Evolutionary conservation across 495 filamentous ascomycete species (phyloP).

Genomic region (Trichoderma reesei): DNA sequence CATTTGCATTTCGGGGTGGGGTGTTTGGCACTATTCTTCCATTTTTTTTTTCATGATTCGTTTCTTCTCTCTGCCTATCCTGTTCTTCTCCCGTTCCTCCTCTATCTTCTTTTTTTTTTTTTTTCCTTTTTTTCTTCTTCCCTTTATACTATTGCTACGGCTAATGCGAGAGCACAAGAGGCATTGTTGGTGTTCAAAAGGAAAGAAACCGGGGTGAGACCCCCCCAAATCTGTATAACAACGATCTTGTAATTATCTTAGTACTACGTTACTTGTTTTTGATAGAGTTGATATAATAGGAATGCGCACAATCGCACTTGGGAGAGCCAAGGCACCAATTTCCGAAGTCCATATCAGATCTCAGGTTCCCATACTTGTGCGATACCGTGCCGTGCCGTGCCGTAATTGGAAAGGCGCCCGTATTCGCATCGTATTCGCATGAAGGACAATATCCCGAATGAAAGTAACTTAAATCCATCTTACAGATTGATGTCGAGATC

Average conservation of each 20-base stretch:
- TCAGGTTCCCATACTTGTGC: not conserved
- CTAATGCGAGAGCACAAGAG: not conserved
- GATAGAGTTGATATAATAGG: not conserved
- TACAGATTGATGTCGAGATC: not conserved
- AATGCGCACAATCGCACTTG: not conserved
- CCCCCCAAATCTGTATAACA: no score
- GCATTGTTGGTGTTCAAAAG: not conserved
- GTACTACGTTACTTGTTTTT: no score
- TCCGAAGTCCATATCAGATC: not conserved
- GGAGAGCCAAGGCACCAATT: not conserved
- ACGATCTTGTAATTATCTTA: no score
- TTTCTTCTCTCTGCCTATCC: no score
- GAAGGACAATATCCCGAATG: no score
- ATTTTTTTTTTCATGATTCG: not conserved
- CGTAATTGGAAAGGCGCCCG: not conserved
- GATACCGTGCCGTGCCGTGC: not conserved
- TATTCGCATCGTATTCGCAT: conserved; percentile 2
- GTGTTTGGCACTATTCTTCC: not conserved
- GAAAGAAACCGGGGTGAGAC: no score
- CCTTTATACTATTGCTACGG: not conserved
- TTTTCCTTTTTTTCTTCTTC: not conserved
- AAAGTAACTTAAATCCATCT: no score
- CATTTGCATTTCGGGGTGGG: not conserved
- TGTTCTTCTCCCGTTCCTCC: no score
- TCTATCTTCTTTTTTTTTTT: not conserved